Evolutionary conservation across 176 grass and related monocot genomes (phyloP), one percentile per base, ranked within the genome.

Genomic region (Miscanthus lutarioriparius): DNA sequence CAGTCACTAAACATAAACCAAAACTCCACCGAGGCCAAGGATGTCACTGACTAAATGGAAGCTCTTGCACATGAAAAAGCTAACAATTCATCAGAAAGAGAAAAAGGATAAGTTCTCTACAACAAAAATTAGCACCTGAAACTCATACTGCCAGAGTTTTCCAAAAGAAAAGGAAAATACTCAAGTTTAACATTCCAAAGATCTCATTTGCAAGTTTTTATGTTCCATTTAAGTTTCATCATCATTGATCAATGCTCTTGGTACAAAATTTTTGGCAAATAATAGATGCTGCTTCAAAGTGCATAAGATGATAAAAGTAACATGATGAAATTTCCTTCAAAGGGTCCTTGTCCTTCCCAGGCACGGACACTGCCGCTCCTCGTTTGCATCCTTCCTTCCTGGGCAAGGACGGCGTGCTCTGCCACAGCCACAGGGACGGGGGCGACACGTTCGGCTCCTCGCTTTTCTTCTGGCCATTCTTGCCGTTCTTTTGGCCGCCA

Each of bases 21-120:
- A 28, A 76, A 87, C 26, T 76, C 33, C 13, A 44, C 1, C 62
- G 19, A 48, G 19, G 19, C 66, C 62, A 75, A 81, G 71, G 27
- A 20, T 40, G 2, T 15, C 33, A 82, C 20, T 44, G 20, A 59
- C 27, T 70, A 17, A 70, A 49, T 30, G 27, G 26, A 76, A 87
- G 39, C 40, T 67, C 25, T 80, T 66, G 70, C 47, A 70, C 71
- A 70, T 48, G 22, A 87, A 75, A 75, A 45, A 72, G 14, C 2
- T 23, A 66, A 38, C 10, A 79, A 74, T 44, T 27, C 59, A 62
- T 62, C 58, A 62, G 10, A 26, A 62, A 33, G 39, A 33, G 51
- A 73, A 40, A n/a, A 74, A 32, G 1, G 6, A 74, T 62, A 72
- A 76, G 20, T 76, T 30, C 59, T 72, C 51, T 64, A 64, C 61